phyloP scores from a whole-genome alignment of 164 flowering plant species.

The Brasenia schreberi region DNA sequence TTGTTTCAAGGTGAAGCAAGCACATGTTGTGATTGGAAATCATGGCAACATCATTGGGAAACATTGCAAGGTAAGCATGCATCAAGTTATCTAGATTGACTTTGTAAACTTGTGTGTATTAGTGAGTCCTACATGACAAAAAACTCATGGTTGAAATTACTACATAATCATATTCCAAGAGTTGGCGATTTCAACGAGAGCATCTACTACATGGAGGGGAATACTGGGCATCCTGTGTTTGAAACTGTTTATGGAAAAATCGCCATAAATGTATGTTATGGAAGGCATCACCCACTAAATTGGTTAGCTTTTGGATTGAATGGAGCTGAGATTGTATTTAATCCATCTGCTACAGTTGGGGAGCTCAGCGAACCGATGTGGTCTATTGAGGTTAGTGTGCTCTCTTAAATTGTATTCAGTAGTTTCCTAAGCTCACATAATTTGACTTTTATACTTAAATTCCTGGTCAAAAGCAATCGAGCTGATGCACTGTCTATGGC shows the following conservation, averaged over 20 bases:
- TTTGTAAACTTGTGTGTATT: background rate
- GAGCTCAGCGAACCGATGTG: conserved; percentile 99
- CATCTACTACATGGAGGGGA: conserved; percentile 97
- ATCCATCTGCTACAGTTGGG: conserved; percentile 98
- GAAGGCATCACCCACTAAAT: conserved; percentile 95
- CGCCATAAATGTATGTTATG: conserved; percentile 87
- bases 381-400: conserved; percentile 73
- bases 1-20: too few relatives aligned
- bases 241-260: conserved; percentile 94
- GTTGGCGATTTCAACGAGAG: conserved; percentile 99
- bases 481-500: too few relatives aligned
- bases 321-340: conserved; percentile 98
- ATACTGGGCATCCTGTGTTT: conserved; percentile 96
- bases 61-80: conserved; percentile 75
- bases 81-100: background rate
- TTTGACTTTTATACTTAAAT: background rate
- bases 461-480: too few relatives aligned
- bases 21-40: conserved; percentile 81
- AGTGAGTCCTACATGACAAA: background rate
- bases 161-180: conserved; percentile 95
- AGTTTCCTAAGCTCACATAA: background rate
- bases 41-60: conserved; percentile 94
- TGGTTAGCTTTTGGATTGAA: conserved; percentile 98
- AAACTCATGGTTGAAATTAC: background rate
- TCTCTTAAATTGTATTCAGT: background rate